Evolutionary conservation across 441 rosid species (phyloP), one percentile per base, ranked within the genome.

Genomic region (Populus hybrid): DNA sequence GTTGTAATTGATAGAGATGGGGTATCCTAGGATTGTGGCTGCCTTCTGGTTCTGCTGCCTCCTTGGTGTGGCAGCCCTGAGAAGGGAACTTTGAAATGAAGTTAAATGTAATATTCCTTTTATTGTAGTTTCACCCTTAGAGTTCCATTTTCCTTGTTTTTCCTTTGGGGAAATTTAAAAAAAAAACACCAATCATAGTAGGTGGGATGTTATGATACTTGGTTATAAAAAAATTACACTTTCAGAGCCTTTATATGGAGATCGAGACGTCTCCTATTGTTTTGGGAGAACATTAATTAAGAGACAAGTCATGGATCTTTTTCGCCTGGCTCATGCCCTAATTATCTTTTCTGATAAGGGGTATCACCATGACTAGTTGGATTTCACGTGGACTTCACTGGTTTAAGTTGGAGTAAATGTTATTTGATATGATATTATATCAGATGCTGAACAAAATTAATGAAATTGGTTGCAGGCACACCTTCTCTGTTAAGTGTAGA

Each of bases 401-500:
- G 28, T 38, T 0, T 14, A 42, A 28, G 63, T 18, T n/a, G 28
- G 26, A 73, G 35, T 72, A 30, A n/a, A n/a, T 59, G 16, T 61
- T 34, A 34, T 14, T 3, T 35, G 0, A 9, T 54, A 30, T 54
- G 50, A 57, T 72, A 65, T 50, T 46, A 42, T 74, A 30, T 78
- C 77, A 64, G 40, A 69, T 63, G 21, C 57, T 76, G 28, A 76
- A 78, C 21, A 74, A 30, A 59, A 79, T 75, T 70, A 50, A 50
- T 74, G 77, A 57, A 75, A 79, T 81, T 73, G 79, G 67, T 79
- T 84, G 82, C 89, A 95, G 97, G 86, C 74, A 35, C 79, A 73
- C 73, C 79, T 28, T 28, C 80, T 42, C 69, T 78, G 77, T 73
- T 84, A n/a, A 73, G 12, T 68, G 76, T 67, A 72, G 84, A 81